phyloP scores from a whole-genome alignment of 768 basidiomycete species.

The Suillus subluteus region DNA sequence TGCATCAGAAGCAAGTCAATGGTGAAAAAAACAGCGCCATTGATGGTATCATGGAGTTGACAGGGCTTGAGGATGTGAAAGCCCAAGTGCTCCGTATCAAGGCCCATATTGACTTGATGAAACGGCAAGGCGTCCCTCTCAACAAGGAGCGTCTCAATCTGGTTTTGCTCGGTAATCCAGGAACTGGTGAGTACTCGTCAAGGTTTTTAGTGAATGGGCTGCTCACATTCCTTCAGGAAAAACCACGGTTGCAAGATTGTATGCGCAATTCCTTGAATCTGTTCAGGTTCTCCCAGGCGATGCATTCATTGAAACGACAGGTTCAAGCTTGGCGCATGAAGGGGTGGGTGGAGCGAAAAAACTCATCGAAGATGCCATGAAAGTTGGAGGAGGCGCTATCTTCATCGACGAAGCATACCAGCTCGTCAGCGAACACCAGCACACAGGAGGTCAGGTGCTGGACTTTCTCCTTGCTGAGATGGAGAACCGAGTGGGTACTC shows the following conservation, averaged over 20 bases:
- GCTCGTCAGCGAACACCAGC: constrained; percentile 51
- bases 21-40: constrained; percentile 57
- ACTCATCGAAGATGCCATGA: constrained; percentile 47
- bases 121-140: constrained; percentile 56
- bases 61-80: constrained; percentile 70
- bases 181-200: constrained; percentile 54
- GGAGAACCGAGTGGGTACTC: constrained; percentile 66
- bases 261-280: constrained; percentile 63
- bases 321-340: constrained; percentile 58
- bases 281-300: constrained; percentile 55
- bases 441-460: constrained; percentile 58
- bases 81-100: constrained; percentile 59
- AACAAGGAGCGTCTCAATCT: constrained; percentile 64
- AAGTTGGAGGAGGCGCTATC: constrained; percentile 62
- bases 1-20: constrained; percentile 56
- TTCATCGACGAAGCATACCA: constrained; percentile 80
- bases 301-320: constrained; percentile 64
- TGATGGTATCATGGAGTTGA: constrained; percentile 71
- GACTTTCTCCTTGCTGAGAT: constrained; percentile 76
- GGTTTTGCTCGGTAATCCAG: constrained; percentile 70
- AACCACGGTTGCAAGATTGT: constrained; percentile 68
- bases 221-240: constrained; percentile 47
- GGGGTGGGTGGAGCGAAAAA: constrained; percentile 58
- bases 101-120: constrained; percentile 55
- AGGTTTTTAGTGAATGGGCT: neutral